Conservation (phyloP, 2,329 filamentous ascomycete genomes). For the Fusarium pilosicola region DNA sequence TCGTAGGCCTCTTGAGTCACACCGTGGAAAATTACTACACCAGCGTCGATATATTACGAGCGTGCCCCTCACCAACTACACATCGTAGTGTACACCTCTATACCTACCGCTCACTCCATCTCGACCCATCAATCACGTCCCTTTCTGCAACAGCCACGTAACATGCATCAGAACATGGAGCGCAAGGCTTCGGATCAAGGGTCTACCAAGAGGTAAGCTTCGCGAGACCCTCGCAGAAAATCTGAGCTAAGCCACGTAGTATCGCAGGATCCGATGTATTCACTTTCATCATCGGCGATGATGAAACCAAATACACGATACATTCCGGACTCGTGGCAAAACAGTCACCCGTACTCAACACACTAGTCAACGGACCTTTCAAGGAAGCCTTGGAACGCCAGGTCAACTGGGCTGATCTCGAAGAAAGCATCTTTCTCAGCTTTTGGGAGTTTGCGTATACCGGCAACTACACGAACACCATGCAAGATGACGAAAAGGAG, state of each 20-base stretch:
- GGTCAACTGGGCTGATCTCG: neutral
- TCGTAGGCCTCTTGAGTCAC: neutral
- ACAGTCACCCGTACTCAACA: neutral
- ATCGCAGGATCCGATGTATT: neutral
- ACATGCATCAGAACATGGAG: accelerated
- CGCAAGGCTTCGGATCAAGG: accelerated
- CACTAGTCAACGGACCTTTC: neutral
- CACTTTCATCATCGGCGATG: neutral
- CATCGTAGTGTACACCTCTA: accelerated
- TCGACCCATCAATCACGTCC: accelerated
- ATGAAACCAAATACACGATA: accelerated
- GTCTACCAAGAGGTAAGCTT: neutral
- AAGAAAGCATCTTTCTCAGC: neutral
- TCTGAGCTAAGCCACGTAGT: neutral
- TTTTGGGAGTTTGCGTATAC: neutral
- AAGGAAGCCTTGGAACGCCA: neutral
- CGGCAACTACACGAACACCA: neutral
- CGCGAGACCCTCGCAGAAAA: accelerated
- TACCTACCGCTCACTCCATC: neutral
- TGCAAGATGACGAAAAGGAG: neutral
- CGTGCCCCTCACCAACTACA: accelerated
- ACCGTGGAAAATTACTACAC: neutral
- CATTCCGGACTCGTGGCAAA: neutral
- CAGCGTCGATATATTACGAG: accelerated
- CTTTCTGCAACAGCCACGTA: accelerated